These are phyloP conservation scores for Aureobasidium sp. DNA, from an alignment of 2,329 filamentous ascomycete species.

Conservation along the genomic window DNA sequence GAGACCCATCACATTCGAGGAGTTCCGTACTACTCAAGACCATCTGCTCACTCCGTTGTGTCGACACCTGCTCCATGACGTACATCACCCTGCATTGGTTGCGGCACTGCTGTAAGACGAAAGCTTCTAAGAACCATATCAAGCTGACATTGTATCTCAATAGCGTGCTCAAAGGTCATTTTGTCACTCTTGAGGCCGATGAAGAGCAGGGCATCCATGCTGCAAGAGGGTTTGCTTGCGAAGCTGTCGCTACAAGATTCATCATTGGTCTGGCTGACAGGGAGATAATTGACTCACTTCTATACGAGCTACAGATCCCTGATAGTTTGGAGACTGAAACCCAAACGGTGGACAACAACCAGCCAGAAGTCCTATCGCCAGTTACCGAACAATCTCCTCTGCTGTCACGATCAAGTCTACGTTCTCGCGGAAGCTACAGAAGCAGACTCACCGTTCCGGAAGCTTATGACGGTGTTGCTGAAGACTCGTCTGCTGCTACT, in stretches of 20 bases:
- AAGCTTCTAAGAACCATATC: neutral
- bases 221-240: conserved; percentile 63
- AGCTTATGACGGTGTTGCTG: neutral
- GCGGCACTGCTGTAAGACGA: conserved; percentile 57
- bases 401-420: neutral
- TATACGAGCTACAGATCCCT: conserved; percentile 56
- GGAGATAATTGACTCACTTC: conserved; percentile 64
- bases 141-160: neutral
- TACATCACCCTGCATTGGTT: conserved; percentile 61
- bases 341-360: neutral
- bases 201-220: conserved; percentile 57
- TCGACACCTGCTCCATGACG: conserved; percentile 52
- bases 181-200: conserved; percentile 50
- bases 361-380: neutral
- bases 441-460: neutral
- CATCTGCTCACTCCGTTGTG: conserved; percentile 50
- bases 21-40: conserved; percentile 57
- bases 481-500: neutral
- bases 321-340: neutral
- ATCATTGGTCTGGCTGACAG: conserved; percentile 60
- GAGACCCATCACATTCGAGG: conserved; percentile 62
- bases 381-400: neutral
- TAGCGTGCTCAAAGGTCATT: conserved; percentile 69
- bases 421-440: conserved; percentile 7
- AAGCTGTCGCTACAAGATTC: conserved; percentile 74